Evolutionary conservation across 2,329 filamentous ascomycete species (phyloP).

Genomic region (Cryphonectria carpinicola): DNA sequence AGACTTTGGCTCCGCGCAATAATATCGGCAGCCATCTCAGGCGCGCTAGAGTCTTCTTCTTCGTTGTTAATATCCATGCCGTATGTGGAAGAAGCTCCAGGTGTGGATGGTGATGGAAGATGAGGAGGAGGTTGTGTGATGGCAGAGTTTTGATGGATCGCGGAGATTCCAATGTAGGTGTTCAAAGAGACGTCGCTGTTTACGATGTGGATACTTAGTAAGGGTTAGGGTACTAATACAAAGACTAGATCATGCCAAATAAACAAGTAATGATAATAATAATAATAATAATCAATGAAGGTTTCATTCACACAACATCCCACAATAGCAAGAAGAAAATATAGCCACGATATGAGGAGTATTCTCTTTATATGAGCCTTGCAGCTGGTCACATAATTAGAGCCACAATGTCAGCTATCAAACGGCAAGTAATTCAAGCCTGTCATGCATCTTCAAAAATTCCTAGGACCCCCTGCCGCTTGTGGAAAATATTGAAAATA

Average conservation of each 20-base stretch:
- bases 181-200: background rate
- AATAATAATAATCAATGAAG: background rate
- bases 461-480: background rate
- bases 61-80: background rate
- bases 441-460: background rate
- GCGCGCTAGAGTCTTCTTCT: background rate
- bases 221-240: background rate
- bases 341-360: background rate
- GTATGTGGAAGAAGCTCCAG: background rate
- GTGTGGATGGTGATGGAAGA: background rate
- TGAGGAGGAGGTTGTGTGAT: background rate
- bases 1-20: constrained; percentile 18
- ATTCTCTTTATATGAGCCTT: background rate
- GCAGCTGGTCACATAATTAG: background rate
- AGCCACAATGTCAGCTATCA: background rate
- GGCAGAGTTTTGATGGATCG: background rate
- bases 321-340: background rate
- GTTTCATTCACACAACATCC: background rate
- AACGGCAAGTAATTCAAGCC: background rate
- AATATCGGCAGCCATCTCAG: constrained; percentile 23
- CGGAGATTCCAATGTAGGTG: background rate
- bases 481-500: background rate
- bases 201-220: background rate
- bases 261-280: background rate
- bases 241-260: background rate